A percentile compares a stretch with the other conserved stretches of the same genome.
Evolutionary conservation across 2,329 filamentous ascomycete species (phyloP).

Genomic region (Microdochium trichocladiopsis): DNA sequence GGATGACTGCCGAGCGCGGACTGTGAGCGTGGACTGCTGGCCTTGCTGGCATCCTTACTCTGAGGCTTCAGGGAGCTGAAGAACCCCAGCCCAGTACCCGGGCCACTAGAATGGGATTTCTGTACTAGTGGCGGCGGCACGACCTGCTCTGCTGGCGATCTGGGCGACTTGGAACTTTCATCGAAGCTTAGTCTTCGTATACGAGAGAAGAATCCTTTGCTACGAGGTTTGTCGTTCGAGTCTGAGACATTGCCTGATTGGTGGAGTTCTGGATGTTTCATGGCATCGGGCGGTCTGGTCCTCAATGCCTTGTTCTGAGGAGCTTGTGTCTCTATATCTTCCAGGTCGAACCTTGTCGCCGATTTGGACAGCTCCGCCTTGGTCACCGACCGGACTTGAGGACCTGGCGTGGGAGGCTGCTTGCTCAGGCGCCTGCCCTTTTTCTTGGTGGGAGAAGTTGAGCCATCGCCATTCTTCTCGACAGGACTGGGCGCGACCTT

Average conservation of each 20-base stretch:
- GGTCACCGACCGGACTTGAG: slow-evolving; percentile 16
- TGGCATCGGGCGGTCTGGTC: slow-evolving; percentile 7
- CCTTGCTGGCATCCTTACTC: not conserved
- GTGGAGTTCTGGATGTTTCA: slow-evolving; percentile 7
- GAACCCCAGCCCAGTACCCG: slow-evolving; percentile 8
- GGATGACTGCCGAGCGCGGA: not conserved
- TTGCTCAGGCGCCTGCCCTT: slow-evolving; percentile 31
- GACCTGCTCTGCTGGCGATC: slow-evolving; percentile 13
- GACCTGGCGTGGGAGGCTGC: slow-evolving; percentile 10
- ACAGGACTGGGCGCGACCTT: slow-evolving; percentile 24
- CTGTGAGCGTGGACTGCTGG: not conserved
- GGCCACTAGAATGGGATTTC: slow-evolving; percentile 5
- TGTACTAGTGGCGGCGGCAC: slow-evolving; percentile 7
- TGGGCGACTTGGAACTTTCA: slow-evolving; percentile 14
- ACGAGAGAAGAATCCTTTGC: slow-evolving; percentile 18
- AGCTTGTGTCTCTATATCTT: not conserved
- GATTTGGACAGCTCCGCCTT: slow-evolving; percentile 16
- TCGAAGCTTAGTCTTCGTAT: slow-evolving; percentile 7
- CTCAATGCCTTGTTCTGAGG: slow-evolving; percentile 5
- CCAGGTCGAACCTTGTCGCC: slow-evolving; percentile 14
- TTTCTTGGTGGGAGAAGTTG: slow-evolving; percentile 28
- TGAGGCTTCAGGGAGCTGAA: slow-evolving; percentile 13
- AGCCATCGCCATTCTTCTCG: slow-evolving; percentile 29
- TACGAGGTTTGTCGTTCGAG: slow-evolving; percentile 16
- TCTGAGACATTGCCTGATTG: slow-evolving; percentile 3